Conservation (phyloP, 2,329 filamentous ascomycete species). For the Fusarium multiceps region DNA sequence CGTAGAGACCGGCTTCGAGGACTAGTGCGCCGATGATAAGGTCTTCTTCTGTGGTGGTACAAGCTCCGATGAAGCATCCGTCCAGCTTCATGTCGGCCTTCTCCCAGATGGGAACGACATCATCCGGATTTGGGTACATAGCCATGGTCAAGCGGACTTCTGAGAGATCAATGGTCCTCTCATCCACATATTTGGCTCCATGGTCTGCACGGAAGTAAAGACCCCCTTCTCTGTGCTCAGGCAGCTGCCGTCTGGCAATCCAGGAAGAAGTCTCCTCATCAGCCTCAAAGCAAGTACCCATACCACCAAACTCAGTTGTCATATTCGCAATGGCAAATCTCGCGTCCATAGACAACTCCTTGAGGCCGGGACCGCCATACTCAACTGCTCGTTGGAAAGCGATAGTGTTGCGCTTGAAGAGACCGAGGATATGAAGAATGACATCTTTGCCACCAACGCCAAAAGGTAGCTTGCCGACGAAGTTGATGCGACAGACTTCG, state of each 20-base stretch:
- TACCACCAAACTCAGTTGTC: slow-evolving; percentile 57
- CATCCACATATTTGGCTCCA: slow-evolving; percentile 51
- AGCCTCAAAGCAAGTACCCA: slow-evolving; percentile 54
- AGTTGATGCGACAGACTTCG: slow-evolving; percentile 54
- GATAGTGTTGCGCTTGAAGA: slow-evolving; percentile 59
- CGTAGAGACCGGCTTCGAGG: neutral
- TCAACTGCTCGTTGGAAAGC: slow-evolving; percentile 59
- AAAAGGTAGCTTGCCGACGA: slow-evolving; percentile 52
- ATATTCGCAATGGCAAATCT: slow-evolving; percentile 61
- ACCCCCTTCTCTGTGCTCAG: slow-evolving; percentile 40
- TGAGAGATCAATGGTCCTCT: slow-evolving; percentile 52
- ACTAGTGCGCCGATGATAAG: neutral
- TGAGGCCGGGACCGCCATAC: slow-evolving; percentile 55
- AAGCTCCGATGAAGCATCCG: neutral
- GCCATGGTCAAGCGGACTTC: slow-evolving; percentile 54
- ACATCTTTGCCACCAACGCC: slow-evolving; percentile 59
- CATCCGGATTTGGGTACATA: slow-evolving; percentile 55
- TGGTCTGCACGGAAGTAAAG: slow-evolving; percentile 54
- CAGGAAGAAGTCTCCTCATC: slow-evolving; percentile 52
- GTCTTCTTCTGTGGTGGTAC: neutral
- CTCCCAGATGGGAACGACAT: slow-evolving; percentile 45
- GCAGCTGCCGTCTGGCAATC: slow-evolving; percentile 44
- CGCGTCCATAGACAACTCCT: slow-evolving; percentile 54
- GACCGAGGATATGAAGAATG: slow-evolving; percentile 57
- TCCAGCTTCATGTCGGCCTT: neutral